These are phyloP conservation scores for Davidsoniella virescens DNA, from an alignment of 2,329 filamentous ascomycete species.

Conservation along the genomic window DNA sequence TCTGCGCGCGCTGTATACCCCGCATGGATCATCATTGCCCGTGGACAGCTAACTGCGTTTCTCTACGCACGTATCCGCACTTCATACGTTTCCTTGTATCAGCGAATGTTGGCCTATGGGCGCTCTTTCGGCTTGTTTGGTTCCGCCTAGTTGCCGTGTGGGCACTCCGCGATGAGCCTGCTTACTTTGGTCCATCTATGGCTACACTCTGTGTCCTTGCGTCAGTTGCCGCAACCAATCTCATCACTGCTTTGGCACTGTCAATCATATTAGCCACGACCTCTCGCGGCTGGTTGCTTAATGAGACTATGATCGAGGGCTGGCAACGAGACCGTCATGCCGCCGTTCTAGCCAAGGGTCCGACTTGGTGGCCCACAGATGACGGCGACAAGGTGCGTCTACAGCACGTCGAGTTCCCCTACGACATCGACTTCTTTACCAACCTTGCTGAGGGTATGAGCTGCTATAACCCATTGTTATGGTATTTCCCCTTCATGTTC, in stretches of 20 bases:
- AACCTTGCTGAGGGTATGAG: slow-evolving; percentile 69
- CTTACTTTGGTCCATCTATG: slow-evolving; percentile 55
- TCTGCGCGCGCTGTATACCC: slow-evolving; percentile 57
- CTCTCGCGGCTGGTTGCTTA: slow-evolving; percentile 43
- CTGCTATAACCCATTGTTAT: slow-evolving; percentile 44
- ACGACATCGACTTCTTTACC: slow-evolving; percentile 58
- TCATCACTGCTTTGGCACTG: slow-evolving; percentile 44
- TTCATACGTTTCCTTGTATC: slow-evolving; percentile 66
- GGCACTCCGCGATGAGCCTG: slow-evolving; percentile 47
- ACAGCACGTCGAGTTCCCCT: slow-evolving; percentile 59
- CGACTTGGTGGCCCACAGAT: slow-evolving; percentile 25
- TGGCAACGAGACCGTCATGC: slow-evolving; percentile 57
- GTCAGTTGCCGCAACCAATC: slow-evolving; percentile 39
- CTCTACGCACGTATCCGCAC: slow-evolving; percentile 65
- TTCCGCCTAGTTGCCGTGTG: slow-evolving; percentile 44
- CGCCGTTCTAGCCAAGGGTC: slow-evolving; percentile 32
- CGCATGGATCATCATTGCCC: slow-evolving; percentile 82
- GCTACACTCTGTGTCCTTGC: slow-evolving; percentile 44
- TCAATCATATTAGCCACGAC: slow-evolving; percentile 49
- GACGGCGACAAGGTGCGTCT: slow-evolving; percentile 31
- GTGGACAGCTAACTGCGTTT: slow-evolving; percentile 74
- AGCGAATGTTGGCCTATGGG: slow-evolving; percentile 47
- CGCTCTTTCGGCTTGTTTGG: slow-evolving; percentile 44
- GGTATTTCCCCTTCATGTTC: slow-evolving; percentile 52
- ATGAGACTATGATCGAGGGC: slow-evolving; percentile 66